phyloP scores from a whole-genome alignment of 1,284 basidiomycete species.

The Rhodotorula sp. region DNA sequence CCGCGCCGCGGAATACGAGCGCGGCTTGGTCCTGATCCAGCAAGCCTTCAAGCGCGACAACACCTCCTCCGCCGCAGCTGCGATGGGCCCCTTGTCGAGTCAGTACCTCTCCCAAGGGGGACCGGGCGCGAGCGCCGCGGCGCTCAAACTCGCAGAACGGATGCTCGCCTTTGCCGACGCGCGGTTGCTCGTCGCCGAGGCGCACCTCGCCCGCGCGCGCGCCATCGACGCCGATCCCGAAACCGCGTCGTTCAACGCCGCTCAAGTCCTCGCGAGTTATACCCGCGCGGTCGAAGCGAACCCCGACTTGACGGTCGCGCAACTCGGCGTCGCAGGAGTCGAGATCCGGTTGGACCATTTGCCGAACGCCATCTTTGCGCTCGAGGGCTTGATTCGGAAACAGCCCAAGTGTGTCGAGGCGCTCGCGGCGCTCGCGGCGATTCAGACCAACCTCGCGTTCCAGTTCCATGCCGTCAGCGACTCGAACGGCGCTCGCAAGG shows the following conservation, averaged over 20 bases:
- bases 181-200: constrained; percentile 71
- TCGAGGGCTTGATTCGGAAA: constrained; percentile 68
- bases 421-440: constrained; percentile 79
- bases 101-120: constrained; percentile 40
- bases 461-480: constrained; percentile 36
- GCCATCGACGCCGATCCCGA: constrained; percentile 66
- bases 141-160: constrained; percentile 84
- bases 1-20: constrained; percentile 57
- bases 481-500: constrained; percentile 70
- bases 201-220: constrained; percentile 70
- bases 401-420: constrained; percentile 61
- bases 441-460: constrained; percentile 63
- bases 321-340: constrained; percentile 69
- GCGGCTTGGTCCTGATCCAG: constrained; percentile 60
- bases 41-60: constrained; percentile 73
- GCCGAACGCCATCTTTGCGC: constrained; percentile 75
- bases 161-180: constrained; percentile 90
- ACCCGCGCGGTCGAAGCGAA: constrained; percentile 69
- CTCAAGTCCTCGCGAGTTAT: constrained; percentile 70
- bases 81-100: constrained; percentile 61
- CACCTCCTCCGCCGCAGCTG: constrained; percentile 72
- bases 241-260: constrained; percentile 47
- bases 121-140: constrained; percentile 55
- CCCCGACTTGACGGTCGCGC: constrained; percentile 70
- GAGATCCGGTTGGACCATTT: constrained; percentile 28